phyloP scores from a whole-genome alignment of 352 stramenopile genomes.

The Globisporangium barbulae region DNA sequence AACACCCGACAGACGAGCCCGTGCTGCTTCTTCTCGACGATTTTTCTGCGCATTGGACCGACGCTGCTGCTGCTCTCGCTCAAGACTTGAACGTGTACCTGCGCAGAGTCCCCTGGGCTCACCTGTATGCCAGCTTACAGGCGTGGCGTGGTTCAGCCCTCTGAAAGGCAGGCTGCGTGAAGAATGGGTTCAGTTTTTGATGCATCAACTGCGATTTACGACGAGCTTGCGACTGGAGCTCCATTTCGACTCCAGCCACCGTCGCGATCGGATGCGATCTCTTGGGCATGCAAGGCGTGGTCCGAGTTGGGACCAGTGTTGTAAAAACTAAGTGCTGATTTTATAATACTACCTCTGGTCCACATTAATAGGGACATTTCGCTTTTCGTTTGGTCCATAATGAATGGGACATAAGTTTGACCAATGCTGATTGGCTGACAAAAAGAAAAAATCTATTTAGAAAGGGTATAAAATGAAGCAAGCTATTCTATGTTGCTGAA shows the following conservation, averaged over 20 bases:
- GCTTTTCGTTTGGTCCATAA: not conserved
- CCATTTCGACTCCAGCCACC: not conserved
- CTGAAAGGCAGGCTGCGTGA: not conserved
- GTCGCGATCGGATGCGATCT: not conserved
- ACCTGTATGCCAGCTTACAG: not conserved
- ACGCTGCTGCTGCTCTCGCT: not conserved
- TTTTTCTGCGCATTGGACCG: conserved; percentile 2
- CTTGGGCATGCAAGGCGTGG: not conserved
- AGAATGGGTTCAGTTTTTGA: not conserved
- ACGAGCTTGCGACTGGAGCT: not conserved
- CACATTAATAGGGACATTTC: conserved; percentile 2
- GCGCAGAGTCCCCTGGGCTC: not conserved
- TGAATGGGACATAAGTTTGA: conserved; percentile 1
- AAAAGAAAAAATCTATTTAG: not conserved
- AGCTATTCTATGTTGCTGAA: conserved; percentile 1
- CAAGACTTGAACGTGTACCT: not conserved
- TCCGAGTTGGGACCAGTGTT: not conserved
- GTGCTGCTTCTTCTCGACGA: not conserved
- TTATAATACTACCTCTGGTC: conserved; percentile 1
- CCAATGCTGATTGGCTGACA: not conserved
- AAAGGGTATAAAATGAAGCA: conserved; percentile 2
- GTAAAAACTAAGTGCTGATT: too few relatives aligned
- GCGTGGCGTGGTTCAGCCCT: not conserved
- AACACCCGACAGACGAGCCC: not conserved
- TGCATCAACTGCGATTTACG: not conserved